Conservation (phyloP, 345 rosid genomes). For the Pistacia integerrima region DNA sequence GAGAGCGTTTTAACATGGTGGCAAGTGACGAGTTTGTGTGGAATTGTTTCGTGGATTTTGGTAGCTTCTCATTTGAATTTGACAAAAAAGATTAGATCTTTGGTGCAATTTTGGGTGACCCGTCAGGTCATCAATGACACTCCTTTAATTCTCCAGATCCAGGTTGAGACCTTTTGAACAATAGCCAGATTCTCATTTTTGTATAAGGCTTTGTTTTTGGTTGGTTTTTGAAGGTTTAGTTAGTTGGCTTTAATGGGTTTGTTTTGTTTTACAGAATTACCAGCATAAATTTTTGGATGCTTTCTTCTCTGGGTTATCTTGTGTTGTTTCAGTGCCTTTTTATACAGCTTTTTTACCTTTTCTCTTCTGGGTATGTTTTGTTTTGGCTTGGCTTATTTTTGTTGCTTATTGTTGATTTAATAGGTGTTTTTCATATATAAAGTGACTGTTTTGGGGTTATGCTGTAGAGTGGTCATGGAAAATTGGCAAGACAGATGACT, state of each 20-base stretch:
- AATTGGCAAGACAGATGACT: slow-evolving; percentile 98
- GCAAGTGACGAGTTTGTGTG: slow-evolving; percentile 68
- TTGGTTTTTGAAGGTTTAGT: neutral
- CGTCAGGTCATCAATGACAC: slow-evolving; percentile 58
- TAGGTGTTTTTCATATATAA: neutral
- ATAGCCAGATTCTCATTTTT: slow-evolving; percentile 20
- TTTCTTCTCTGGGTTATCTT: slow-evolving; percentile 79
- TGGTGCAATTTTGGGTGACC: slow-evolving; percentile 65
- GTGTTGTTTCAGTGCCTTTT: slow-evolving; percentile 96
- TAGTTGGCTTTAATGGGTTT: neutral
- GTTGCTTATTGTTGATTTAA: neutral
- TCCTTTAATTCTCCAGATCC: slow-evolving; percentile 70
- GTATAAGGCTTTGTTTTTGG: neutral
- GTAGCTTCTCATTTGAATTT: slow-evolving; percentile 58
- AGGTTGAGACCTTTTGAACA: slow-evolving; percentile 44
- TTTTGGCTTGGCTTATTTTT: slow-evolving; percentile 4
- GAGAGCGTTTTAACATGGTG: slow-evolving; percentile 62
- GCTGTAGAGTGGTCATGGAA: slow-evolving; percentile 90
- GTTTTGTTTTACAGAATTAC: slow-evolving; percentile 50
- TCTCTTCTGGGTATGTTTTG: slow-evolving; percentile 83
- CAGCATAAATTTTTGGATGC: slow-evolving; percentile 69
- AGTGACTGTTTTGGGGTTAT: slow-evolving; percentile 18
- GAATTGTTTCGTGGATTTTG: slow-evolving; percentile 72
- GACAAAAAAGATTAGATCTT: slow-evolving; percentile 74
- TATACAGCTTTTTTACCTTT: slow-evolving; percentile 96